These are phyloP conservation scores for Teunomyces aglyptinius DNA, from an alignment of 805 yeast species.

Conservation along the genomic window DNA sequence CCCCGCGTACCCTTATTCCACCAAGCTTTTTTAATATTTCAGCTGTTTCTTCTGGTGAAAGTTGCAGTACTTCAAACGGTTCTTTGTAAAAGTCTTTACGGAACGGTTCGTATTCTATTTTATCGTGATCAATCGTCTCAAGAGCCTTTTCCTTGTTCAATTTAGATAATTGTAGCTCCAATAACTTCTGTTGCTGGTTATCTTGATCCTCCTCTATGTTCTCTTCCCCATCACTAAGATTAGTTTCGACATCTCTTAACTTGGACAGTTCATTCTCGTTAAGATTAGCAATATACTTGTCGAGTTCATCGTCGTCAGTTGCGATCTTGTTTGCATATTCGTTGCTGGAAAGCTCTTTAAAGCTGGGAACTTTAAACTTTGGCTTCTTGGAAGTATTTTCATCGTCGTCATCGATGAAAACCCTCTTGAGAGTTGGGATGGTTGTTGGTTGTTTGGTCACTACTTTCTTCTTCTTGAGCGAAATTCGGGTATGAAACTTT, in stretches of 20 bases:
- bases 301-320: constrained; percentile 23
- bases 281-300: constrained; percentile 10
- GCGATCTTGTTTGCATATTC: constrained; percentile 11
- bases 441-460: background rate
- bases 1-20: constrained; percentile 67
- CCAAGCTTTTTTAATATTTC: constrained; percentile 52
- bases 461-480: background rate
- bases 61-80: constrained; percentile 47
- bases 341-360: constrained; percentile 3
- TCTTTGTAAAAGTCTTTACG: constrained; percentile 62
- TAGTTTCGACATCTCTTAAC: background rate
- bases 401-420: constrained; percentile 28
- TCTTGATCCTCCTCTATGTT: constrained; percentile 26
- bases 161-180: constrained; percentile 37
- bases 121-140: constrained; percentile 45
- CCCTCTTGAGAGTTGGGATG: background rate
- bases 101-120: constrained; percentile 51
- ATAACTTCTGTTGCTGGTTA: constrained; percentile 32
- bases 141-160: constrained; percentile 52
- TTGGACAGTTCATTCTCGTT: background rate
- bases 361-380: constrained; percentile 20
- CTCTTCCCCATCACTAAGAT: constrained; percentile 15
- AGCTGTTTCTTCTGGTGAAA: constrained; percentile 56
- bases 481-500: background rate
- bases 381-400: constrained; percentile 19